Base-by-base conservation (phyloP, 345 rosid genomes). In the Odontarrhena argentea region DNA sequence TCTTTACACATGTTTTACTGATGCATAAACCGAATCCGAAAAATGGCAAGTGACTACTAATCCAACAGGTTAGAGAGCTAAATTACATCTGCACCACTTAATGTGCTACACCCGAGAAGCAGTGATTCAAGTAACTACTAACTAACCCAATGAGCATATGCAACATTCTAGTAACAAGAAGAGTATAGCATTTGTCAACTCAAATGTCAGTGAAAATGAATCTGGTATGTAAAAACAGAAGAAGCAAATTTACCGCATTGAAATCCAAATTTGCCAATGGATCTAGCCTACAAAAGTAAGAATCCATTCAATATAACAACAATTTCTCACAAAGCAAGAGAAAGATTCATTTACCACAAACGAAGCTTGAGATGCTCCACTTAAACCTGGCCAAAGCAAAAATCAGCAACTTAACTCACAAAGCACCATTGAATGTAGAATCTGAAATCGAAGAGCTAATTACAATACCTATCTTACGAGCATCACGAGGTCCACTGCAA, bases 401-500 rank as follows among this genome's bases (percentile, higher is more conserved):
- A 25, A 69, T 9, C 24, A 41, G 5, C 4, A 45, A 15, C 24
- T 44, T 13, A 7, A 43, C 1, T 28, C 51, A 45, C 53, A 38
- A 6, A 41, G n/a, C 44, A 9, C 25, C 13, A 9, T 50, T n/a
- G 2, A 26, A 56, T 13, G 1, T 47, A 8, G 0, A 50, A 49
- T 8, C 9, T 9, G 3, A 11, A 45, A 46, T n/a, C n/a, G 8
- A 1, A 67, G 7, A 10, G 12, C 22, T 3, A 32, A 35, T 1
- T 10, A 25, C 43, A 26, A 14, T 62, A 86, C 98, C 97, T 47
- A 34, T 61, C 58, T 70, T 79, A 74, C 88, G 78, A 70, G 91
- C 91, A 12, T 81, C 82, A 12, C 75, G 67, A 5, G 97, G 88
- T 47, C 86, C 88, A 35, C 73, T 54, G 70, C 87, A 92, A 13